Base-by-base conservation (phyloP, 805 yeast genomes). In the Debaryomyces hansenii region DNA sequence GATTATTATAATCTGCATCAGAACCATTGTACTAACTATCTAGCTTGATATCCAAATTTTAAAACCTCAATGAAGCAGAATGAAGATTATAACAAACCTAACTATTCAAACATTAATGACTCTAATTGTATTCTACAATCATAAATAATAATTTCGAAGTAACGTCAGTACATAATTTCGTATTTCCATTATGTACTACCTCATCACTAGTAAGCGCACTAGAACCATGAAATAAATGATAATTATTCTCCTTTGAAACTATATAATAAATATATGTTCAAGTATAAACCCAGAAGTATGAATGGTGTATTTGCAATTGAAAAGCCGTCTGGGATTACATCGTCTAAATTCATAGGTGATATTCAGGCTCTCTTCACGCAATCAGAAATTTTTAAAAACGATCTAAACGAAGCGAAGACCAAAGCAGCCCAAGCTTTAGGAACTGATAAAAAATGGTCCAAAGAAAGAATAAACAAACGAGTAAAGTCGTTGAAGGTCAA, bases 251-350 rank as follows among this genome's bases (percentile, higher is more conserved):
- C 18, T 32, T 15, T 4, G 18, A 4, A 32, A 32, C 35, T 14
- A 32, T n/a, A 32, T 14, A n/a, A 12, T 15, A 35, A 15, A 14
- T 40, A 28, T 36, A 52, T 52, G 54, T 45, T 46, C 52, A 8
- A 43, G 45, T 47, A 31, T 29, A 29, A 37, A 14, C 44, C 46
- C 11, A 50, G 40, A 29, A 52, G 46, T 28, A 88, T 92, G 96
- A 89, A 90, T 58, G 98, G 99, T 37, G 79, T 94, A 0, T 89
- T 92, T 72, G 98, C 98, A 7, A 80, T 92, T 37, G 85, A 85
- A 53, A 92, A 92, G 63, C 98, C 98, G 0, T 69, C 83, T 12
- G 97, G 97, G 0, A 77, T 87, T 10, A 74, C 95, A 1, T 90
- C 97, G 0, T 80, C 90, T 15, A 80, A 84, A 45, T 83, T 89